Conservation (phyloP, 2,329 filamentous ascomycete species). For the Teratosphaeria gauchensis region DNA sequence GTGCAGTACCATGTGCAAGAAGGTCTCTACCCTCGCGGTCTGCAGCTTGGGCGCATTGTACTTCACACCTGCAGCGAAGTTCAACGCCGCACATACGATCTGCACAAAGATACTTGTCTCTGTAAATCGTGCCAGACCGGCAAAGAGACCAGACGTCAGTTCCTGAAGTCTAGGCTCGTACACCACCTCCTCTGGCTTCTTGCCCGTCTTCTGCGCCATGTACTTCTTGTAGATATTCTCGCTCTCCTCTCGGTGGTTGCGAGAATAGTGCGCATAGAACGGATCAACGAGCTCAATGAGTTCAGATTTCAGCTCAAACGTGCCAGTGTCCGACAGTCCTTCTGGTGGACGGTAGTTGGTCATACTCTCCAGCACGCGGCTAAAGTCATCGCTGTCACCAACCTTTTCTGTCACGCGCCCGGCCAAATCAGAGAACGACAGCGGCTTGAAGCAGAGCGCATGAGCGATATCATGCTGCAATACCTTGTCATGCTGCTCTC, state of each 20-base stretch:
- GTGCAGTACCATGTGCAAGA: slow-evolving; percentile 84
- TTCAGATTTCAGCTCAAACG: slow-evolving; percentile 81
- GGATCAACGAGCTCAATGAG: slow-evolving; percentile 85
- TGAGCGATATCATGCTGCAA: slow-evolving; percentile 87
- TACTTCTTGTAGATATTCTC: slow-evolving; percentile 80
- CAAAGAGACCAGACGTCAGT: slow-evolving; percentile 69
- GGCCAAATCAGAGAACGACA: slow-evolving; percentile 88
- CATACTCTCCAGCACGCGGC: slow-evolving; percentile 74
- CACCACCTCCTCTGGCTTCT: slow-evolving; percentile 71
- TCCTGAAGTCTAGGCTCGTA: slow-evolving; percentile 77
- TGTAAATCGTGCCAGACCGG: slow-evolving; percentile 68
- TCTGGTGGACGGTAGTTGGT: slow-evolving; percentile 84
- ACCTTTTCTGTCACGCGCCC: slow-evolving; percentile 80
- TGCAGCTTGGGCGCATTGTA: slow-evolving; percentile 65
- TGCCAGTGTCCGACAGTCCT: slow-evolving; percentile 83
- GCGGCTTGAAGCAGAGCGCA: slow-evolving; percentile 87
- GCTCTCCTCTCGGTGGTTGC: slow-evolving; percentile 93
- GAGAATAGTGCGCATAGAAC: slow-evolving; percentile 91
- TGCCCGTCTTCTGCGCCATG: slow-evolving; percentile 79
- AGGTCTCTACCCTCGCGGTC: slow-evolving; percentile 75
- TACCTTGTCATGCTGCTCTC: slow-evolving; percentile 53
- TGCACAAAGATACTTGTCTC: slow-evolving; percentile 78
- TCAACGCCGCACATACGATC: slow-evolving; percentile 76
- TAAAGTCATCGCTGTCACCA: slow-evolving; percentile 80
- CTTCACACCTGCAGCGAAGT: slow-evolving; percentile 65